Evolutionary conservation across 768 basidiomycete genomes (phyloP), one percentile per base, ranked within the genome.

Genomic region (Tylopilus sp.): DNA sequence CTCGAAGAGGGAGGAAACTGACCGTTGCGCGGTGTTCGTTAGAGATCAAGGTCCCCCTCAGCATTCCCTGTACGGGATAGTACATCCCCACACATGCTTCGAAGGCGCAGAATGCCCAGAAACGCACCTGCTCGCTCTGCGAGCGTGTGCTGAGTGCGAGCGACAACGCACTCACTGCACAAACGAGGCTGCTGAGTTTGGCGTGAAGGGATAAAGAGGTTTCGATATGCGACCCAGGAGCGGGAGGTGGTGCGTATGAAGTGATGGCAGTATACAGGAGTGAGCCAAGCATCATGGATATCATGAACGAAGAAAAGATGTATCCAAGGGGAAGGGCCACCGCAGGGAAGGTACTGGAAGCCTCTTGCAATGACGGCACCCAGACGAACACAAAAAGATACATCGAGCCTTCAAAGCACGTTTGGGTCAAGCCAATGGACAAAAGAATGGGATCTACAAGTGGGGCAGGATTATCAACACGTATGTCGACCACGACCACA

Each of bases 381-480:
- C 88, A 90, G 55, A 85, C 73, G 71, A 88, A 90, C 56, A 89
- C 88, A 68, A 89, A 90, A 53, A 89, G 78, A 68, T 90, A 89
- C 87, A 89, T 88, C 6, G 85, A 86, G 3, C 88, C 88, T 63
- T 90, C 87, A 62, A 90, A 90, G 67, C 84, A 86, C 1, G 88
- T 90, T 67, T 90, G 87, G 0, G 82, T 82, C 47, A 89, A 68
- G 28, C 86, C 85, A 20, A 90, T 76, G 22, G 78, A 77, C 53
- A 88, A 68, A 10, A 90, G 73, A 42, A 79, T 60, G 1, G 79
- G 76, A 61, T 88, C 86, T 86, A 60, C 10, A 52, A 42, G n/a
- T 28, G 28, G 7, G 28, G 28, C 56, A 30, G 12, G 2, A 10
- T 15, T 17, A 23, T 57, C 48, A 54, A 49, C 17, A 6, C 22